Evolutionary conservation across 192 early-diverging fungal genomes (phyloP), one percentile per base, ranked within the genome.

Genomic region (Backusella parvicylindrica): DNA sequence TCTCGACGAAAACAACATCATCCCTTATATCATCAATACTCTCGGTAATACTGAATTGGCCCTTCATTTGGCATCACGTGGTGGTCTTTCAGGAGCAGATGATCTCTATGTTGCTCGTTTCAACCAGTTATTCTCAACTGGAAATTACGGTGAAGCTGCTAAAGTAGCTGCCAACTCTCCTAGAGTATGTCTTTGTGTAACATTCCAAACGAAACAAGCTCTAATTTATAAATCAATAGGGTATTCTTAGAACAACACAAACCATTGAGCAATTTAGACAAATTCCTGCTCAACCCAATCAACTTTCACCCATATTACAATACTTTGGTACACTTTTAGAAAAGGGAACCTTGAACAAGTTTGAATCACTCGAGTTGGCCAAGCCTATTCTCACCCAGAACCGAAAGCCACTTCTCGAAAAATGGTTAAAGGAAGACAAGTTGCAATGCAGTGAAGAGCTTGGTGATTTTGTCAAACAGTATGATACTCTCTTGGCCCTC

Each of bases 341-440:
- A 75, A 96, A 94, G 85, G 95, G 95, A 30, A 91, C 92, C 65
- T 85, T 99, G 32, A 99, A 99, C 90, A 93, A 95, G 76, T 89
- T 92, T 83, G 98, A 99, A 83, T 95, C 96, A 11, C 83, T 99
- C 32, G 95, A 98, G 80, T 88, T 99, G 15, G 95, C 96, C 38
- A 89, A 91, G 70, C 97, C 96, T 4, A 96, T 98, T 40, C 84
- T 98, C 33, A 86, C 88, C 21, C 96, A 97, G 78, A 92, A 91
- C 64, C 90, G 95, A 69, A 99, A 97, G 80, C 90, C 96, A 67
- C 76, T 99, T 72, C 84, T 99, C 26, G 97, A 99, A 76, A 98
- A 97, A 81, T 99, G 97, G 97, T 86, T 99, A 71, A 98, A 98
- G 83, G 97, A 98, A 81, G 98, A 99, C 83, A 99, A 99, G 80